Evolutionary conservation across 768 basidiomycete species (phyloP), one percentile per base, ranked within the genome.

Genomic region (Mycena crocata): DNA sequence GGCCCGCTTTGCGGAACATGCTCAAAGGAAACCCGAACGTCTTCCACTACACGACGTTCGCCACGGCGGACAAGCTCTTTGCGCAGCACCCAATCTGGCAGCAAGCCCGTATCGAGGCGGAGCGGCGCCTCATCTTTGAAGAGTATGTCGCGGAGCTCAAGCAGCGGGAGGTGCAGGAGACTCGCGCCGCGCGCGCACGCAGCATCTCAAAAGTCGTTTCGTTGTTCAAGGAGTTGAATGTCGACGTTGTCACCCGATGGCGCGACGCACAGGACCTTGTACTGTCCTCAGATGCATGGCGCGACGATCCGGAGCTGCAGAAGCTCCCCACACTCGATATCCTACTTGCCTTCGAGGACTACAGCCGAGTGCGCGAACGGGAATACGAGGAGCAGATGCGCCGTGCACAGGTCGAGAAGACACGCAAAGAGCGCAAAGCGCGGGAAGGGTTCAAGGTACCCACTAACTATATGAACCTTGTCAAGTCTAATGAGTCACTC

Each of bases 161-260:
- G 79, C 87, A 92, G 59, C 90, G 92, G 62, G 96, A 98, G 83
- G 89, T 94, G 86, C 90, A 91, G 86, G 93, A 94, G 77, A 88
- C 87, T 21, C 86, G 94, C 56, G 90, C 92, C 17, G 80, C 92
- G 7, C 90, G 95, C 52, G 79, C 89, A 28, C 90, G 94, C 37
- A 93, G 93, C 72, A 90, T 96, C 67, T 86, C 88, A 45, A 95
- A 94, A 74, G 88, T 99, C 51, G 90, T 95, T 14, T 79, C 85
- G 0, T 84, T 99, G 31, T 93, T 99, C 85, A 94, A 95, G 73
- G 83, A 90, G 39, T 87, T 99, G 46, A 88, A 92, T 55, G 93
- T 99, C 21, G 94, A 96, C 73, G 95, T 98, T 50, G 85, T 94
- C n/a, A 96, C 95, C 1, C 90, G 94, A 24, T 99, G 97, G 96